Base-by-base conservation (phyloP, 495 filamentous ascomycete species). In the Corynascus novoguineensis region DNA sequence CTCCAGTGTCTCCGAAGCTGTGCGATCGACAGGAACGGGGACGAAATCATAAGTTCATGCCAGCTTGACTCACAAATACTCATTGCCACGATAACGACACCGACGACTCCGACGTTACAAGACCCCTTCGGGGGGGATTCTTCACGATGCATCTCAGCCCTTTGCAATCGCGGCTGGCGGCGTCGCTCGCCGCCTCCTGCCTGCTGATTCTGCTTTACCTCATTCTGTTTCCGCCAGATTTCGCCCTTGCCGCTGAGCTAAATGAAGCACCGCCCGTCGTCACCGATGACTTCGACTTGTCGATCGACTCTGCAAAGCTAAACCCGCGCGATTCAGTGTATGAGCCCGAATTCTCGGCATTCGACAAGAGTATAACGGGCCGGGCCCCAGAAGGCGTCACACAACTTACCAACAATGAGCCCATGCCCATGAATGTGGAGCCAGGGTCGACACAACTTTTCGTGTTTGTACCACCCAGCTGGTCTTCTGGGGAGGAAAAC, bases 161-260 rank as follows among this genome's bases (percentile, higher is more conserved):
- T 58, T 73, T 87, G 58, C 86, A 87, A 77, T 86, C 82, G 71
- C 83, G 83, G 61, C 72, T 90, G 60, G 81, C 78, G 68, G 85
- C 86, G 65, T 85, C 81, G 31, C 60, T 85, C 57, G 68, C 78
- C 65, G 79, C 81, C 38, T 79, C 81, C 29, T 65, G 80, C 42
- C 62, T 84, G 32, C 59, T 87, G 28, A 55, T 83, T 34, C 47
- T 81, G 34, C 60, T 88, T 50, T 83, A 82, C 63, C 64, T 85
- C 54, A 66, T 74, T 32, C 64, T 88, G 24, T 77, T 78, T 52
- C 73, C 75, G 29, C 74, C 75, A 31, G 75, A 76, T 56, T 76
- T 85, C 60, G 85, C 81, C 40, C 76, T 85, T 60, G 84, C 85
- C 14, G 72, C 74, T 54, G 81, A 85, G 48, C 62, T 81, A 37